These are phyloP conservation scores for Strobilomyces confusus DNA, from an alignment of 768 basidiomycete species.

Conservation along the genomic window DNA sequence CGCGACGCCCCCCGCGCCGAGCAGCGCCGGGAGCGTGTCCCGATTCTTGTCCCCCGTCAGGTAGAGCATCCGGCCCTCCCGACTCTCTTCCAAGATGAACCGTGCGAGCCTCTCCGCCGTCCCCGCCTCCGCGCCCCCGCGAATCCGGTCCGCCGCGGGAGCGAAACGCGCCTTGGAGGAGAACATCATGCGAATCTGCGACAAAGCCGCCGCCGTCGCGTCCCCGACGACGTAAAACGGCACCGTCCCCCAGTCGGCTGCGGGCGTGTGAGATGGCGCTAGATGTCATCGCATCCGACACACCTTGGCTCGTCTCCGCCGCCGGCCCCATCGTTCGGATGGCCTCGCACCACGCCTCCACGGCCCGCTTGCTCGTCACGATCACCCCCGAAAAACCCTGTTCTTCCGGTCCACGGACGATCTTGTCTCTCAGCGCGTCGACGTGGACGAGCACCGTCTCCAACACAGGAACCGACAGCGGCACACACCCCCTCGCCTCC, in stretches of 20 bases:
- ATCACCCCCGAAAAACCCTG: constrained; percentile 54
- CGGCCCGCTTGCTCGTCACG: constrained; percentile 74
- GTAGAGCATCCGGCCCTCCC: constrained; percentile 47
- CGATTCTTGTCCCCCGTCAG: constrained; percentile 86
- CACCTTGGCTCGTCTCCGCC: constrained; percentile 10
- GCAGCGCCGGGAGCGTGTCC: constrained; percentile 55
- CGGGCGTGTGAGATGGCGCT: background rate
- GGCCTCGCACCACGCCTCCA: constrained; percentile 63
- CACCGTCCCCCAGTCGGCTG: constrained; percentile 48
- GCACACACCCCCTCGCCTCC: constrained; percentile 41
- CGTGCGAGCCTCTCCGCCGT: constrained; percentile 63
- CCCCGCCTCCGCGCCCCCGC: constrained; percentile 52
- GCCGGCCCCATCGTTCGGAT: constrained; percentile 15
- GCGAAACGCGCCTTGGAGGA: constrained; percentile 36
- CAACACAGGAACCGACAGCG: constrained; percentile 66
- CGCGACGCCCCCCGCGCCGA: constrained; percentile 42
- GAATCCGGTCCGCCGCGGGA: constrained; percentile 31
- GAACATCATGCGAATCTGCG: constrained; percentile 21
- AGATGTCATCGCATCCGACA: background rate
- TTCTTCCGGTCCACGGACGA: constrained; percentile 36
- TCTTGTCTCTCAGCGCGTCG: constrained; percentile 38
- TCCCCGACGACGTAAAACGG: constrained; percentile 82
- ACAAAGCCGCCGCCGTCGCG: constrained; percentile 51
- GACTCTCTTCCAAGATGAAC: constrained; percentile 49
- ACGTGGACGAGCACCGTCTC: constrained; percentile 59